Base-by-base conservation (phyloP, 2,329 filamentous ascomycete species). In the Cytospora chrysosperma region DNA sequence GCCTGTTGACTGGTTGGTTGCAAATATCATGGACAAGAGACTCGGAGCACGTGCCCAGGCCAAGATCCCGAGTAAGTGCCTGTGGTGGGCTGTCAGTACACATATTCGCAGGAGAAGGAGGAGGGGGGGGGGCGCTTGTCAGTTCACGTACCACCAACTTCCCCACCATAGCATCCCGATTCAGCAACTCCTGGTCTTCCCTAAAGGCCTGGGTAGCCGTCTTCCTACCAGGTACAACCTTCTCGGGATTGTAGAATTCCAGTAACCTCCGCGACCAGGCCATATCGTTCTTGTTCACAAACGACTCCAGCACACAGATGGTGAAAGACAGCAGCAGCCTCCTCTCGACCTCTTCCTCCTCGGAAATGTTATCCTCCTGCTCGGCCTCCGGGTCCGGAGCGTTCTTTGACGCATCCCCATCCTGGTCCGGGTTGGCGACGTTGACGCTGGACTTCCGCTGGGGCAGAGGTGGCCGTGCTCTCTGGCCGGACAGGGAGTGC, bases 301-400 rank as follows among this genome's bases (percentile, higher is more conserved):
- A 94, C 53, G 88, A 84, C 72, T 93, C 90, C 13, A 93, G 76
- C 21, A 93, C 77, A 71, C 91, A 90, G 0, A 89, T 92, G n/a
- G 92, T 81, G 73, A 95, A 93, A 1, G 88, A 87, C 71, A 92
- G 88, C 27, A 94, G 76, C 19, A 94, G 78, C 63, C 83, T 85
- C 40, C 80, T 79, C 70, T 89, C 85, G 65, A 93, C 78, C 10
- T 81, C 82, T 2, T 77, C 78, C 72, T 93, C 90, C 40, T 81
- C 79, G 2, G 17, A 37, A 7, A 81, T 80, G 53, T 82, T 80
- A 43, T 77, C 72, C 72, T 80, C 76, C 76, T 83, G 62, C 74
- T 86, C 78, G 3, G 83, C 85, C 73, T 88, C 86, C 0, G 86
- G 86, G 69, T 88, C 87, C 2, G 85, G 85, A 8, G 84, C 85